Conservation (phyloP, 1,284 basidiomycete species). For the Pisolithus thermaeus region DNA sequence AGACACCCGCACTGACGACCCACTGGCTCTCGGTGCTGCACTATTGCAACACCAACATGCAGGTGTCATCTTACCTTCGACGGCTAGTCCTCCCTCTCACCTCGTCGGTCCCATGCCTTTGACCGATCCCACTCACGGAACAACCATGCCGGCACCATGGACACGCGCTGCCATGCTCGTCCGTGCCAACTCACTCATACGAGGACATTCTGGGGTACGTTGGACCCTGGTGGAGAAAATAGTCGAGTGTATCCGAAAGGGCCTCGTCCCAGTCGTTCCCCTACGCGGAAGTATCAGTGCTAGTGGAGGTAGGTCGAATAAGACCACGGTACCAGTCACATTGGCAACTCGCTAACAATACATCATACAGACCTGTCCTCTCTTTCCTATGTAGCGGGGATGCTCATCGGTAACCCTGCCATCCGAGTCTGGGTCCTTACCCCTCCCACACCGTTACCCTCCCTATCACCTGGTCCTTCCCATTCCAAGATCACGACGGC, state of each 20-base stretch:
- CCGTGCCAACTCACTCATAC: constrained; percentile 81
- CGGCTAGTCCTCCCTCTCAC: constrained; percentile 31
- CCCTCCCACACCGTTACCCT: constrained; percentile 1
- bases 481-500: not conserved
- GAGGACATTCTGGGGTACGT: constrained; percentile 85
- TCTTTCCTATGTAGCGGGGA: constrained; percentile 81
- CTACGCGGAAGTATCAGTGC: constrained; percentile 80
- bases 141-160: constrained; percentile 84
- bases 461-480: not conserved
- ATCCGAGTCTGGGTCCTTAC: constrained; percentile 52
- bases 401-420: constrained; percentile 74
- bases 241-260: constrained; percentile 63
- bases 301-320: constrained; percentile 54
- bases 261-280: constrained; percentile 81
- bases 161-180: constrained; percentile 85
- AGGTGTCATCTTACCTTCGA: constrained; percentile 43
- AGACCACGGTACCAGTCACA: constrained; percentile 6
- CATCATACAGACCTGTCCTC: constrained; percentile 56
- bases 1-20: constrained; percentile 66
- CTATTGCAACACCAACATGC: constrained; percentile 77
- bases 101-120: constrained; percentile 47
- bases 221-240: constrained; percentile 79
- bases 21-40: constrained; percentile 64
- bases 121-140: constrained; percentile 58
- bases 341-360: not conserved